These are phyloP conservation scores for Aspergillus affinis DNA, from an alignment of 495 filamentous ascomycete genomes.

Conservation along the genomic window DNA sequence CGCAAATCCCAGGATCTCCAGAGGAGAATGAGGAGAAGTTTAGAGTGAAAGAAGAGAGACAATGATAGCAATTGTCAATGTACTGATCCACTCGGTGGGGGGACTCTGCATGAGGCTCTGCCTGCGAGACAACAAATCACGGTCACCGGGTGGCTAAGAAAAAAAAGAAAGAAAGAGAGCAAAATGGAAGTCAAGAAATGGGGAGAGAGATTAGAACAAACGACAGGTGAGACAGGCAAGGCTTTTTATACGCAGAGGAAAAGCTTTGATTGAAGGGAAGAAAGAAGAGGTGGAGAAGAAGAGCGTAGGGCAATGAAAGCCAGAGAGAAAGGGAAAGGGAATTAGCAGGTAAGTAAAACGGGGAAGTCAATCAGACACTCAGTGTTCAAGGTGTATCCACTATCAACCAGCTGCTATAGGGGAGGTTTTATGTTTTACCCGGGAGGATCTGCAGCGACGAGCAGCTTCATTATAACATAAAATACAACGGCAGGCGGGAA, in stretches of 20 bases:
- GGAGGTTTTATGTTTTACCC: slow-evolving; percentile 1
- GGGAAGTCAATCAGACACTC: not conserved
- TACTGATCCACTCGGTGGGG: not conserved
- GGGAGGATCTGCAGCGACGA: slow-evolving; percentile 6
- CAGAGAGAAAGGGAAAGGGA: not conserved
- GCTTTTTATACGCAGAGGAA: not conserved
- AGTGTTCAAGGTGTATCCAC: slow-evolving; percentile 1
- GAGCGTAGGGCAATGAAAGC: not conserved
- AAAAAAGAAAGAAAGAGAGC: slow-evolving; percentile 5
- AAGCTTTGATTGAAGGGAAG: slow-evolving; percentile 1
- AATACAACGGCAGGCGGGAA: slow-evolving; percentile 1
- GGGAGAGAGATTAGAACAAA: not conserved
- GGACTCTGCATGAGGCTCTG: not conserved
- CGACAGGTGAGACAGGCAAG: not conserved
- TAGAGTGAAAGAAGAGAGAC: not conserved
- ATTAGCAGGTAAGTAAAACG: not conserved
- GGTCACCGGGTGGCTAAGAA: not conserved
- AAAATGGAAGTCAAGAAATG: slow-evolving; percentile 3
- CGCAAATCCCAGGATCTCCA: not conserved
- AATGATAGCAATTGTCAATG: not conserved
- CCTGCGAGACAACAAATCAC: not conserved
- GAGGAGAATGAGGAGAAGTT: not conserved
- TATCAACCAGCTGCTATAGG: not conserved
- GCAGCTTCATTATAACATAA: slow-evolving; percentile 11
- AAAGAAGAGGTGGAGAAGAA: slow-evolving; percentile 3